Evolutionary conservation across 345 rosid species (phyloP), one percentile per base, ranked within the genome.

Genomic region (Fremontodendron californicum): DNA sequence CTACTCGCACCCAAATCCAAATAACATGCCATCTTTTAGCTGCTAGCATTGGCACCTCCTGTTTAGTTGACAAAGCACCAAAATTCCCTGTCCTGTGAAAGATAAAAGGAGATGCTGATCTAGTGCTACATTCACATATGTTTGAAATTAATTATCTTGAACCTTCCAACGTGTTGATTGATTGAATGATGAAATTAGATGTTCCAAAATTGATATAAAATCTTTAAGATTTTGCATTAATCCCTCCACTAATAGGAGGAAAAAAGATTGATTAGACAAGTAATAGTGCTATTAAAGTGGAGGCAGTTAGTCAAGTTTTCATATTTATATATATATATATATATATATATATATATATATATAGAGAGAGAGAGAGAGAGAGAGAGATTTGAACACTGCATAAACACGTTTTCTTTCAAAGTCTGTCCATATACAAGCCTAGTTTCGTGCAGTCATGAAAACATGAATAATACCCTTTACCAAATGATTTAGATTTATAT

Each of bases 141-240:
- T 11, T 58, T 80, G 78, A 62, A 81, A 73, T 75, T 75, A n/a
- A n/a, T n/a, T 77, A 68, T 55, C 68, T 35, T 29, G 74, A 76
- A 49, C 77, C 80, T 43, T 77, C 70, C 77, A 46, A 37, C 57
- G 63, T 79, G 40, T 62, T 43, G 76, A 65, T 75, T 73, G 75
- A 78, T 78, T 55, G 80, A 78, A 39, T 68, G 62, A 71, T 64
- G 23, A 61, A 74, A 29, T n/a, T n/a, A 40, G 27, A 35, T 67
- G 71, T 27, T 57, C 33, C 11, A 46, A 21, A 29, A 68, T 51
- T 58, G 77, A 80, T 75, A 77, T 61, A 42, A n/a, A 54, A 75
- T 80, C 35, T 64, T 60, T 8, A 57, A 25, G 74, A 75, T 75
- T 71, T 43, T 67, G 74, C 80, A 51, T 43, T 73, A 54, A 67